Evolutionary conservation across 2,329 filamentous ascomycete species (phyloP).

Genomic region (Cylindrodendrum hubeiense): DNA sequence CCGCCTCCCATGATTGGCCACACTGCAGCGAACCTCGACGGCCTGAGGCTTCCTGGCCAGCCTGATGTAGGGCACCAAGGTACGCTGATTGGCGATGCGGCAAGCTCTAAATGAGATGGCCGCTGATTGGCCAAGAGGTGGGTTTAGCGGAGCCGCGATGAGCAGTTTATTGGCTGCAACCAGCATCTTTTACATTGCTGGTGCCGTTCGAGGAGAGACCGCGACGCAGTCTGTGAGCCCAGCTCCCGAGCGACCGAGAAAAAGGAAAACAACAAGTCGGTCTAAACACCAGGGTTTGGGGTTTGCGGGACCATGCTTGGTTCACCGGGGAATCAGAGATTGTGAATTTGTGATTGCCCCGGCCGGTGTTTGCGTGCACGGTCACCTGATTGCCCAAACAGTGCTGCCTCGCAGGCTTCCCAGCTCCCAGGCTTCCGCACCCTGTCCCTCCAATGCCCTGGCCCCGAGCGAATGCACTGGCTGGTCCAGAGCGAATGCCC

Average conservation of each 20-base stretch:
- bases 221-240: constrained; percentile 24
- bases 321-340: not conserved
- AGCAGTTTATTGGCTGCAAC: constrained; percentile 32
- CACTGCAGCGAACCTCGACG: constrained; percentile 7
- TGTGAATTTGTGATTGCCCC: not conserved
- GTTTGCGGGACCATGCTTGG: not conserved
- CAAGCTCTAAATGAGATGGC: constrained; percentile 27
- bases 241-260: constrained; percentile 15
- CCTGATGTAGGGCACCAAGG: constrained; percentile 7
- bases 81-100: constrained; percentile 35
- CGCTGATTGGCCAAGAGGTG: constrained; percentile 31
- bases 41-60: constrained; percentile 21
- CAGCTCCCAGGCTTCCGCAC: constrained; percentile 12
- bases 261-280: constrained; percentile 5
- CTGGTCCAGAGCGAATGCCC: not conserved
- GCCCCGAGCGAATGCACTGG: constrained; percentile 1
- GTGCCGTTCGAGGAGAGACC: constrained; percentile 27
- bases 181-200: constrained; percentile 27
- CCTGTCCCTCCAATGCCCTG: not conserved
- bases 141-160: constrained; percentile 21
- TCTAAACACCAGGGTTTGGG: not conserved
- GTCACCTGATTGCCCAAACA: not conserved
- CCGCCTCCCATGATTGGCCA: constrained; percentile 23
- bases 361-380: not conserved
- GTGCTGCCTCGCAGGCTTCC: not conserved